Conservation (phyloP, 129 eudicot species). For the Lonicera japonica region DNA sequence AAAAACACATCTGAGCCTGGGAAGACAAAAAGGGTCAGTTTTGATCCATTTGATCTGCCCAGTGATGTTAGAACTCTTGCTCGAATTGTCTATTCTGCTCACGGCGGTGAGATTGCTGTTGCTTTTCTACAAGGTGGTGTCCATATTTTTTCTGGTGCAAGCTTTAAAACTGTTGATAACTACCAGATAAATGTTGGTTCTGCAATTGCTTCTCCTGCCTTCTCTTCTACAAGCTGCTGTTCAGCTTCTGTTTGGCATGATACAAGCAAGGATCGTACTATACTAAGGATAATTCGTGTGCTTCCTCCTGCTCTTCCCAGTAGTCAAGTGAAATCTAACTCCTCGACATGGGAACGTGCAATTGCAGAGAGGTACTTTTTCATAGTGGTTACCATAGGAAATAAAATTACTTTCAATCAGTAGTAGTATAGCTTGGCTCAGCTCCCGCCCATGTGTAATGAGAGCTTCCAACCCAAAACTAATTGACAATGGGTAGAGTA, state of each 20-base stretch:
- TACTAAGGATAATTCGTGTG: constrained; percentile 86
- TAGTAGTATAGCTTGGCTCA: no score
- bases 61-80: constrained; percentile 98
- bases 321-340: constrained; percentile 72
- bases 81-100: constrained; percentile 90
- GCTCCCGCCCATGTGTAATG: no score
- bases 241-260: constrained; percentile 99
- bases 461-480: no score
- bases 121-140: constrained; percentile 87
- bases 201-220: constrained; percentile 98
- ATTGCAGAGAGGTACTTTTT: constrained; percentile 83
- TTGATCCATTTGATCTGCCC: constrained; percentile 96
- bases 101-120: constrained; percentile 98
- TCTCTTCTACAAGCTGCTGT: constrained; percentile 99
- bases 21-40: constrained; percentile 53
- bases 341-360: constrained; percentile 91
- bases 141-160: constrained; percentile 84
- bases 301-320: constrained; percentile 87
- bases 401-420: no score
- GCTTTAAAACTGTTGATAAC: constrained; percentile 73
- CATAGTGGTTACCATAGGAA: background rate
- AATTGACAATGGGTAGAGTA: no score
- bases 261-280: constrained; percentile 59
- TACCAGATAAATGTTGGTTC: constrained; percentile 89
- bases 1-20: constrained; percentile 55